Conservation (phyloP, 345 rosid species). For the Citrus mangshanensis region DNA sequence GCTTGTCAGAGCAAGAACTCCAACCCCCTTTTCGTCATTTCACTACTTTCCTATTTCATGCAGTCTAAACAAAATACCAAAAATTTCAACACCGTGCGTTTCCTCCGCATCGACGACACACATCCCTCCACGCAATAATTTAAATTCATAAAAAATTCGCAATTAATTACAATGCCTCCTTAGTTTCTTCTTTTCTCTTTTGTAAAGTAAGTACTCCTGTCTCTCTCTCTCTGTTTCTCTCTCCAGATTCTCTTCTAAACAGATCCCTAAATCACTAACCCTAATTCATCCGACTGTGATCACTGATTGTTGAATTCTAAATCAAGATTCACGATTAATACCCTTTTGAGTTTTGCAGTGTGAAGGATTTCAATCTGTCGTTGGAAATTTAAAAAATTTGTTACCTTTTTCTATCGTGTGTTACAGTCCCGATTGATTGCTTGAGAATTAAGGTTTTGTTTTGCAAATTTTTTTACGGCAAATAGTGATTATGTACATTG, state of each 20-base stretch:
- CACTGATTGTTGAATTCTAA: not conserved
- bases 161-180: not conserved
- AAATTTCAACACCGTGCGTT: conserved; percentile 15
- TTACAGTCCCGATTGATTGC: conserved; percentile 4
- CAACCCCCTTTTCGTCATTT: conserved; percentile 8
- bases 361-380: not conserved
- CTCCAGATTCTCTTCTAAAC: not conserved
- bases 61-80: not conserved
- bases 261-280: conserved; percentile 16
- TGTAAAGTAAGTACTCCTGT: not conserved
- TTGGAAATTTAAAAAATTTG: not conserved
- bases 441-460: not conserved
- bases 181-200: not conserved
- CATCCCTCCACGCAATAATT: conserved; percentile 4
- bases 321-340: not conserved
- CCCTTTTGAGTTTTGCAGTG: not conserved
- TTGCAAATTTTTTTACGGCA: not conserved
- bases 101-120: not conserved
- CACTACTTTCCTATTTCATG: not conserved
- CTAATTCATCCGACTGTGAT: not conserved
- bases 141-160: not conserved
- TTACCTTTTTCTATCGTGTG: not conserved
- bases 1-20: not conserved
- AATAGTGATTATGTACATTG: conserved; percentile 20
- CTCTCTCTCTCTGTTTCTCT: not conserved